Evolutionary conservation across 768 basidiomycete species (phyloP).

Genomic region (Lactarius tabidus): DNA sequence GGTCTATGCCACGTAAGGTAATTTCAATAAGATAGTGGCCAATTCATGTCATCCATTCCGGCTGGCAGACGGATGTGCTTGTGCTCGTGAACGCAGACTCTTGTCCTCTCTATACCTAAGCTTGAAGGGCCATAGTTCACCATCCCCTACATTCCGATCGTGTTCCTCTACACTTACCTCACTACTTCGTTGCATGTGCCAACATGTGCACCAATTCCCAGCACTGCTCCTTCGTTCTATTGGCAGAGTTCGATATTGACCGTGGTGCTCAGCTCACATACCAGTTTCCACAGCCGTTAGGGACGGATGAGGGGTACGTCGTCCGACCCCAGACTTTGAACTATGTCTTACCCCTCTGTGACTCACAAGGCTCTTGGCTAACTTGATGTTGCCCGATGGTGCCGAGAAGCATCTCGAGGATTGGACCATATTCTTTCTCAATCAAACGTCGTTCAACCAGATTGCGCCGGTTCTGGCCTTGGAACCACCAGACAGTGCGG

Average conservation of each 20-base stretch:
- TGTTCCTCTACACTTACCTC: not conserved
- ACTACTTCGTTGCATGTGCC: not conserved
- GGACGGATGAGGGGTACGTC: constrained; percentile 88
- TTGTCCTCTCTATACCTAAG: not conserved
- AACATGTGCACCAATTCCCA: constrained; percentile 59
- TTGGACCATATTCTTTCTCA: constrained; percentile 98
- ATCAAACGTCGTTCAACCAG: constrained; percentile 86
- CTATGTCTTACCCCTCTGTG: not conserved
- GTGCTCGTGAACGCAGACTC: not conserved
- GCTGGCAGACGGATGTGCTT: not conserved
- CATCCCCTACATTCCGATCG: not conserved
- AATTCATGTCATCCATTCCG: not conserved
- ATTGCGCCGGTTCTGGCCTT: constrained; percentile 78
- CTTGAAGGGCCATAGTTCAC: not conserved
- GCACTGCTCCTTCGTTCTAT: constrained; percentile 87
- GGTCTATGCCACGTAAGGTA: constrained; percentile 10
- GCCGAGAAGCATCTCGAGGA: constrained; percentile 93
- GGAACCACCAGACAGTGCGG: constrained; percentile 43
- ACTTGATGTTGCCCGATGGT: constrained; percentile 98
- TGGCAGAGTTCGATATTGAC: constrained; percentile 99
- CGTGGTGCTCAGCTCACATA: constrained; percentile 91
- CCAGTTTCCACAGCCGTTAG: constrained; percentile 93
- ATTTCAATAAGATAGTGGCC: not conserved
- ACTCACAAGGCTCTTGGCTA: constrained; percentile 73
- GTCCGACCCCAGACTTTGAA: not conserved